These are phyloP conservation scores for Aphanomyces euteiches DNA, from an alignment of 352 stramenopile genomes.

Conservation along the genomic window DNA sequence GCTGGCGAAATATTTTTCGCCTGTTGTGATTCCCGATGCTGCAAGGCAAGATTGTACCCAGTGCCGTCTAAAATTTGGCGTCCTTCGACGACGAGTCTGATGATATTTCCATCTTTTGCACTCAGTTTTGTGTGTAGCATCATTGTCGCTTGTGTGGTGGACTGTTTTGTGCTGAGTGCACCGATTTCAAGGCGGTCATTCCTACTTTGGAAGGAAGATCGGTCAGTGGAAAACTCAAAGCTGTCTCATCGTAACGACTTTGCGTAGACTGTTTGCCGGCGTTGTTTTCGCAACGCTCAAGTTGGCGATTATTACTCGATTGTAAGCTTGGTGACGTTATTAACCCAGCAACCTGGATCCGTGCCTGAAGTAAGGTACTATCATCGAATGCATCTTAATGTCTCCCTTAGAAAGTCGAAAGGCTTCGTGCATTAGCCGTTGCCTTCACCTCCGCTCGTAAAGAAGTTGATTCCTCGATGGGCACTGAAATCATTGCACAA, in stretches of 20 bases:
- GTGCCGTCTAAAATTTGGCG: conserved; percentile 66
- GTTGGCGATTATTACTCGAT: conserved; percentile 71
- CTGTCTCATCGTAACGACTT: conserved; percentile 55
- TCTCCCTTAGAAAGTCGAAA: conserved; percentile 52
- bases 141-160: conserved; percentile 74
- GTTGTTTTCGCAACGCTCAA: conserved; percentile 69
- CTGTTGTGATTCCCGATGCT: conserved; percentile 50
- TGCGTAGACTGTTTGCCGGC: conserved; percentile 64
- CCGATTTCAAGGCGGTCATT: conserved; percentile 49
- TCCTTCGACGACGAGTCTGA: conserved; percentile 63
- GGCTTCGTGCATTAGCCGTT: conserved; percentile 56
- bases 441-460: conserved; percentile 55
- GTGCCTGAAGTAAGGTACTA: conserved; percentile 12
- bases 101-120: not conserved
- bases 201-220: conserved; percentile 17
- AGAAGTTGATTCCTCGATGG: conserved; percentile 62
- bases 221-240: conserved; percentile 21
- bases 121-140: conserved; percentile 39
- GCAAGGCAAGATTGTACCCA: conserved; percentile 50
- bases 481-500: conserved; percentile 66
- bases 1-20: conserved; percentile 31
- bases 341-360: conserved; percentile 44
- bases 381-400: not conserved
- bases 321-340: conserved; percentile 53
- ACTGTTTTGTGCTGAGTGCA: conserved; percentile 73